phyloP scores from a whole-genome alignment of 768 basidiomycete genomes.

The Pleurotus platypus region DNA sequence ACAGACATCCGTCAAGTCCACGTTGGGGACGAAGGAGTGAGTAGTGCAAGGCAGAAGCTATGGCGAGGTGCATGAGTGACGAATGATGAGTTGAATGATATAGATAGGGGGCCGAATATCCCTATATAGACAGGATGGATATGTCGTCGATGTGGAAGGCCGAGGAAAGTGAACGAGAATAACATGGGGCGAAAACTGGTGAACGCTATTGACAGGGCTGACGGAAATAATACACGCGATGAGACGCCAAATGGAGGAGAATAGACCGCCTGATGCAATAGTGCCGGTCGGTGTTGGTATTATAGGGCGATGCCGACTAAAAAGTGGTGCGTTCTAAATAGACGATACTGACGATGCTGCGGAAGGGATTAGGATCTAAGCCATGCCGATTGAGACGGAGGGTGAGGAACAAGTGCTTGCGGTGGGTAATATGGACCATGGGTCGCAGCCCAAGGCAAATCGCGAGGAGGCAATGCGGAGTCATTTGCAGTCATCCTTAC shows the following conservation, averaged over 20 bases:
- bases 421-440: constrained; percentile 37
- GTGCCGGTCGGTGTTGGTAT: constrained; percentile 8
- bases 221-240: constrained; percentile 6
- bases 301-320: constrained; percentile 8
- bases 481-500: constrained; percentile 40
- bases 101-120: constrained; percentile 27
- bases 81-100: constrained; percentile 18
- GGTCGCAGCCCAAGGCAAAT: constrained; percentile 37
- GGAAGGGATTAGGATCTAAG: constrained; percentile 36
- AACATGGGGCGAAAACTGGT: constrained; percentile 11
- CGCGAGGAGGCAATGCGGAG: constrained; percentile 31
- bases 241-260: constrained; percentile 23
- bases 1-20: constrained; percentile 1
- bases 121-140: constrained; percentile 58
- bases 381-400: constrained; percentile 49
- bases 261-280: constrained; percentile 24
- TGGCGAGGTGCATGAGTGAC: constrained; percentile 23
- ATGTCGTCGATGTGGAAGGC: constrained; percentile 44
- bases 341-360: constrained; percentile 12
- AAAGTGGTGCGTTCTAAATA: constrained; percentile 22
- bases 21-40: constrained; percentile 14
- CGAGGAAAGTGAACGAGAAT: constrained; percentile 11
- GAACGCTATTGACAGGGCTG: constrained; percentile 8
- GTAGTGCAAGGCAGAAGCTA: constrained; percentile 13
- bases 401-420: constrained; percentile 38